phyloP scores from a whole-genome alignment of 805 yeast genomes.

The Wickerhamiella vanderwaltii region DNA sequence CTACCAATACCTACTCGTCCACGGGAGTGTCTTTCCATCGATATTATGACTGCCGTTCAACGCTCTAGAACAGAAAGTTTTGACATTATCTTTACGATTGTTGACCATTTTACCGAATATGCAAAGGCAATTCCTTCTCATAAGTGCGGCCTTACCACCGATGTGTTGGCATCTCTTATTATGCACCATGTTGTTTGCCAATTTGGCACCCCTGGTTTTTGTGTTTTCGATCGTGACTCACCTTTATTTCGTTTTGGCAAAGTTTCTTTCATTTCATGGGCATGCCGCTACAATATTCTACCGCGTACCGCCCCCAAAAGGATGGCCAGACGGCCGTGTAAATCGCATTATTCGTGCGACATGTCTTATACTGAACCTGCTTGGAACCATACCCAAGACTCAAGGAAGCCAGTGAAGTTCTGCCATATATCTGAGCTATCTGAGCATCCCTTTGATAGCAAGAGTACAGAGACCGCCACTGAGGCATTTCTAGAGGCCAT shows the following conservation, averaged over 20 bases:
- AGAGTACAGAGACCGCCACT: too few species aligned
- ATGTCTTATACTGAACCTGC: too few species aligned
- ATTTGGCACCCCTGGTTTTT: neutral
- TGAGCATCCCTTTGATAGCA: too few species aligned
- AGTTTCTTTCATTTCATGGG: neutral
- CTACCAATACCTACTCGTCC: neutral
- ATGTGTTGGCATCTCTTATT: neutral
- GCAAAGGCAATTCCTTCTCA: neutral
- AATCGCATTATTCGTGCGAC: too few species aligned
- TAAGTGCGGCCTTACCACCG: neutral
- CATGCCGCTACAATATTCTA: neutral
- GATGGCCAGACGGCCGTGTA: neutral
- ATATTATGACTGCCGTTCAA: neutral
- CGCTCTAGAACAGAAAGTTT: neutral
- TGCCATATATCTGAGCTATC: too few species aligned
- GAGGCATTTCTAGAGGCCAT: too few species aligned
- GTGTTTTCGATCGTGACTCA: neutral
- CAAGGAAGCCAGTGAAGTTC: too few species aligned
- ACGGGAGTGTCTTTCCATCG: neutral
- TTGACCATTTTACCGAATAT: neutral
- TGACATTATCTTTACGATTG: neutral
- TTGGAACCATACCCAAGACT: too few species aligned
- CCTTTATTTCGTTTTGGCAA: neutral
- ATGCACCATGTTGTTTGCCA: neutral
- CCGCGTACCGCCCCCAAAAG: neutral